Evolutionary conservation across 495 filamentous ascomycete species (phyloP), one percentile per base, ranked within the genome.

Genomic region (Hypoxylon lenormandii): DNA sequence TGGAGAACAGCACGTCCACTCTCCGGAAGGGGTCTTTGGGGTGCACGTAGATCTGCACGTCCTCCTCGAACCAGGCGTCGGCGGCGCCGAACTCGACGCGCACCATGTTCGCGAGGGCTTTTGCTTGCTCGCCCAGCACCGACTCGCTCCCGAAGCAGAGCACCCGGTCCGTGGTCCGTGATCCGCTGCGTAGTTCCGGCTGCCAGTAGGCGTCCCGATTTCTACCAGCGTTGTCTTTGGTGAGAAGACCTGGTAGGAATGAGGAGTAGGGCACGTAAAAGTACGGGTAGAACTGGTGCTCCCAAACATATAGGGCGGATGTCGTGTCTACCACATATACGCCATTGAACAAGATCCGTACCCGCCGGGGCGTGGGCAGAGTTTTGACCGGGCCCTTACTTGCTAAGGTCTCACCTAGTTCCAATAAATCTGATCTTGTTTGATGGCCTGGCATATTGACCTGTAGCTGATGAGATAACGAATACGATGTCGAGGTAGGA

Each of bases 1-100:
- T 26, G 23, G 85, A 87, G 10, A 76, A 72, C 11, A 88, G 64
- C 61, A 82, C 80, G 43, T 88, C 86, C 60, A 90, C 79, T n/a
- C 87, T 81, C 57, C 86, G 87, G 70, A 83, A 85, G 0, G 86
- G 87, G 67, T 88, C 85, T 61, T 87, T 88, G 5, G 88, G 84
- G 65, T 90, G 88, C 4, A 80, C 77, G 58, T 80, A 80, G 47
- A 89, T 83, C 4, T 77, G 82, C 18, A 77, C 75, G 57, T 88
- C 86, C 48, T 80, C 79, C 78, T 90, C 88, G 67, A 83, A 88
- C 87, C 87, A 90, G 15, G 79, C 78, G 64, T 86, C 83, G n/a
- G 36, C 70, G 12, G 64, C 67, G 30, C 21, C 38, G 60, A 72
- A 66, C 49, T 63, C 67, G 7, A 74, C 60, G 10, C 71, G 67